Conservation (phyloP, 2,329 filamentous ascomycete genomes). For the Dactylellina haptotyla region DNA sequence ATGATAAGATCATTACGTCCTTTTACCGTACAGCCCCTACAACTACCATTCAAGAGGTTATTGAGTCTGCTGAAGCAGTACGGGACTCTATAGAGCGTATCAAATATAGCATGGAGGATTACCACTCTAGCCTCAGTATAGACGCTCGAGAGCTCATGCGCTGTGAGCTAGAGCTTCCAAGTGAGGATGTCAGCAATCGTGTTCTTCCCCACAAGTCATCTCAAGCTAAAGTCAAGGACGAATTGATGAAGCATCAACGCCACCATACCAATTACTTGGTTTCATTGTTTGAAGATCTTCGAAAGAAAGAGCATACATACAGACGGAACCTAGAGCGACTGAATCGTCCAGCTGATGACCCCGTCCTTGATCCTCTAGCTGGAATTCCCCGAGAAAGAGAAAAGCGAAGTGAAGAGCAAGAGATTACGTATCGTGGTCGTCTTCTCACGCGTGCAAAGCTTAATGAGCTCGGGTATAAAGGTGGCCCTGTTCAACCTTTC, state of each 20-base stretch:
- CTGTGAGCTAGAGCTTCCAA: neutral
- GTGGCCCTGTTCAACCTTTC: constrained; percentile 15
- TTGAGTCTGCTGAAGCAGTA: constrained; percentile 29
- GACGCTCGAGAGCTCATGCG: constrained; percentile 26
- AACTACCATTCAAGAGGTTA: constrained; percentile 15
- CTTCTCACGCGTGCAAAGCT: constrained; percentile 26
- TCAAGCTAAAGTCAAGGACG: constrained; percentile 1
- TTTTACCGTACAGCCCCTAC: constrained; percentile 6
- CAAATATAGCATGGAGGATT: constrained; percentile 28
- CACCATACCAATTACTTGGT: constrained; percentile 6
- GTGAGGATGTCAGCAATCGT: neutral
- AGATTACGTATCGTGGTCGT: constrained; percentile 26
- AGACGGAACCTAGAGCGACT: constrained; percentile 17
- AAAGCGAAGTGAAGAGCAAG: constrained; percentile 20
- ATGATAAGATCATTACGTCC: constrained; percentile 8
- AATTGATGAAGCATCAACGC: constrained; percentile 5
- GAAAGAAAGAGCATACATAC: constrained; percentile 26
- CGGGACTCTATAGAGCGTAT: constrained; percentile 31
- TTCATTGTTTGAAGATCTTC: constrained; percentile 17
- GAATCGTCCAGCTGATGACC: constrained; percentile 29
- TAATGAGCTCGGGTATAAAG: constrained; percentile 23
- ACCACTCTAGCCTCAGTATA: constrained; percentile 21
- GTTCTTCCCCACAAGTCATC: neutral
- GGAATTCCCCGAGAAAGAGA: constrained; percentile 12
- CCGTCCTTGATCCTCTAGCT: constrained; percentile 22